Base-by-base conservation (phyloP, 768 basidiomycete genomes). In the Podaxis pistillaris region DNA sequence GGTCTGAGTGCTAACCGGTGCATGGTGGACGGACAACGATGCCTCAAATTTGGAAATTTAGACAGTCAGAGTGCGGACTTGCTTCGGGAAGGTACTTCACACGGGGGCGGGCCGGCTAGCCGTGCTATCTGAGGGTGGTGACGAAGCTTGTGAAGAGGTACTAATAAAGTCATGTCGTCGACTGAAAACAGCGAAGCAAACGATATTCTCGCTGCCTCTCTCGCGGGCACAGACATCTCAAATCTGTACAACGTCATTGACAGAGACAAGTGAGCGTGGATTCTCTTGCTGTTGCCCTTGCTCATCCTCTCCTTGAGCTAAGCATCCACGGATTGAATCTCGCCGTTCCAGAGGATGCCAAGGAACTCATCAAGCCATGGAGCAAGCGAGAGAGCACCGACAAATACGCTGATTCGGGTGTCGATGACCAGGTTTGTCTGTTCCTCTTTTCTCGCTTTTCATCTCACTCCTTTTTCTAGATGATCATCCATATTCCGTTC, bases 241-340 rank as follows among this genome's bases (percentile, higher is more conserved):
- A 90, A 83, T 70, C 71, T 91, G 8, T 91, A 78, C 67, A 68
- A 71, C 17, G 78, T 83, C 62, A 86, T 91, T 46, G 87, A 91
- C 68, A 83, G 78, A 72, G 83, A 88, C 77, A 87, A 84, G 88
- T 88, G 71, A 82, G 83, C 73, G 44, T 64, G 37, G 22, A 24
- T n/a, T 37, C 52, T 40, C 33, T 52, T 38, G 37, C 58, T 44
- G 33, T 56, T 57, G 38, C 9, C 57, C 22, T 59, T 36, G 44
- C 47, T 63, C 50, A 70, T 69, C 68, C 68, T 63, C 59, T 65
- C 62, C 63, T 71, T 66, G 73, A 72, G 72, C 65, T 67, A 75
- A 93, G 90, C 70, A 89, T 94, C 56, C 81, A 94, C 70, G 93
- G 93, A 44, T 75, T 94, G 68, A 93, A 93, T 70, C 75, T 94